Conservation (phyloP, 2,329 filamentous ascomycete species). For the Xylariaceae sp. region DNA sequence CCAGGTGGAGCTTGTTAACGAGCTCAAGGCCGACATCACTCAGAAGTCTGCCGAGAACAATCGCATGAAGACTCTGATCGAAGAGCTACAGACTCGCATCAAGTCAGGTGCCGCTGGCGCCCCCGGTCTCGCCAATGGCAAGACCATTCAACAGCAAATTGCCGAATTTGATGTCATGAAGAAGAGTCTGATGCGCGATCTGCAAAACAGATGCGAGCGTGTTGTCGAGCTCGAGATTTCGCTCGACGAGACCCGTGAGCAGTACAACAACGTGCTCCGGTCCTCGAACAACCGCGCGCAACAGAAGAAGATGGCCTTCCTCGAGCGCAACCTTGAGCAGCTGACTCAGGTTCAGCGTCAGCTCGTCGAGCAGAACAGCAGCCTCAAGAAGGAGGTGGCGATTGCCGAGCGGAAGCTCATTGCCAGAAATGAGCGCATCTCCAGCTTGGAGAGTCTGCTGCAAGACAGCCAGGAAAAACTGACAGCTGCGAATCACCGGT, state of each 20-base stretch:
- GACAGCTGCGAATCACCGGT: slow-evolving; percentile 95
- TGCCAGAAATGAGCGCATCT: slow-evolving; percentile 92
- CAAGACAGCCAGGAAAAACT: slow-evolving; percentile 98
- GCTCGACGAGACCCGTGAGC: slow-evolving; percentile 92
- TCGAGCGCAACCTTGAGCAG: slow-evolving; percentile 96
- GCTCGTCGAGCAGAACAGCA: slow-evolving; percentile 95
- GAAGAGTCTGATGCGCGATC: slow-evolving; percentile 97
- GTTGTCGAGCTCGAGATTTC: slow-evolving; percentile 98
- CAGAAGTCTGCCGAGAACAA: slow-evolving; percentile 77
- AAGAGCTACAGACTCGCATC: slow-evolving; percentile 69
- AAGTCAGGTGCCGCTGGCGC: slow-evolving; percentile 54
- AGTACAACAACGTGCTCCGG: slow-evolving; percentile 97
- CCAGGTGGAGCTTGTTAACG: slow-evolving; percentile 67
- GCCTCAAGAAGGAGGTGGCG: slow-evolving; percentile 97
- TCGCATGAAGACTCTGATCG: slow-evolving; percentile 73
- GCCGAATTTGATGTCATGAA: slow-evolving; percentile 99
- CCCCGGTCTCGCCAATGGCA: slow-evolving; percentile 67
- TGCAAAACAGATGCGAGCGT: slow-evolving; percentile 96
- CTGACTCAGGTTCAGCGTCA: slow-evolving; percentile 95
- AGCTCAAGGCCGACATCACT: slow-evolving; percentile 68
- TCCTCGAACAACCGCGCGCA: slow-evolving; percentile 97
- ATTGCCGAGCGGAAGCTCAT: slow-evolving; percentile 97
- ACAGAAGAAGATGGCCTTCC: slow-evolving; percentile 99
- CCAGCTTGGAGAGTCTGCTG: slow-evolving; percentile 83
- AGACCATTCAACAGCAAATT: slow-evolving; percentile 95